A percentile compares a stretch with the other conserved stretches of the same genome.
These are phyloP conservation scores for Linnemannia schmuckeri DNA, from an alignment of 192 early-diverging fungal genomes.

Conservation along the genomic window DNA sequence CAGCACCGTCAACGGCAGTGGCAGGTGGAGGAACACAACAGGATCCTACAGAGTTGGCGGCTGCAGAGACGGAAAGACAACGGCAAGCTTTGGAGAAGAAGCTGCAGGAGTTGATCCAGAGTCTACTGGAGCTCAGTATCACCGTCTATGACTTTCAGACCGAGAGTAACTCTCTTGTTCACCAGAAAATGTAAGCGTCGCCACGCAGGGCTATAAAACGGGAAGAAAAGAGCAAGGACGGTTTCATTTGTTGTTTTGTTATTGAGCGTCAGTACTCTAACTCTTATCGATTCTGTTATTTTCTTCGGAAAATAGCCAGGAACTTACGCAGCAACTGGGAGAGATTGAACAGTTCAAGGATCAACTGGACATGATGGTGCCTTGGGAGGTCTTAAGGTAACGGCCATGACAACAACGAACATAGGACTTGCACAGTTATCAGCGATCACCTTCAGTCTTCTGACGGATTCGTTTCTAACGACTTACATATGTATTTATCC, in stretches of 20 bases:
- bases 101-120: constrained; percentile 63
- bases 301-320: constrained; percentile 22
- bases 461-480: background rate
- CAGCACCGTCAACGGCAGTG: background rate
- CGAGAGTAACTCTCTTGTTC: constrained; percentile 59
- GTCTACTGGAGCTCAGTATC: constrained; percentile 64
- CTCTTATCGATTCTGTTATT: background rate
- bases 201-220: background rate
- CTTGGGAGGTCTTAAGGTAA: constrained; percentile 68
- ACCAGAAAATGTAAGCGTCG: constrained; percentile 64
- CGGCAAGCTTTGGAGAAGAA: constrained; percentile 59
- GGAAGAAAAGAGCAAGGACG: background rate
- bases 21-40: constrained; percentile 12
- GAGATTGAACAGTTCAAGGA: constrained; percentile 59
- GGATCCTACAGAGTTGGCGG: constrained; percentile 7
- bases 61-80: constrained; percentile 25
- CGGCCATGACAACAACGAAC: background rate
- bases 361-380: constrained; percentile 59
- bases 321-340: constrained; percentile 43
- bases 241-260: background rate
- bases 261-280: background rate
- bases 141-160: constrained; percentile 70
- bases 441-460: background rate
- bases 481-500: background rate
- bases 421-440: no score